Conservation (phyloP, 306 rosid species). For the Trifolium subterraneum region DNA sequence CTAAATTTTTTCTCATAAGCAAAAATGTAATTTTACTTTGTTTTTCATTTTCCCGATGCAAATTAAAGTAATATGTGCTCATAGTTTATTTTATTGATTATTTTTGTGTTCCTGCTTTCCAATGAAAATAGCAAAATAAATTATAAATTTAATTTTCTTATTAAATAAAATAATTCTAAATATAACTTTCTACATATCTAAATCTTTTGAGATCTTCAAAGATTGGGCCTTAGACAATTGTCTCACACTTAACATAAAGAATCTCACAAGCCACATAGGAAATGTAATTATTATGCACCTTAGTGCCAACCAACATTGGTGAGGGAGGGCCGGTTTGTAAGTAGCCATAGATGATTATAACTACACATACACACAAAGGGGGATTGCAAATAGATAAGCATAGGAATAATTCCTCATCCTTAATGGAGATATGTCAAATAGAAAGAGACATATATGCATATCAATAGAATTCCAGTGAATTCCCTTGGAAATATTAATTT, state of each 20-base stretch:
- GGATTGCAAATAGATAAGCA: constrained; percentile 45
- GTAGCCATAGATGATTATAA: constrained; percentile 45
- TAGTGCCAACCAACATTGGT: constrained; percentile 40
- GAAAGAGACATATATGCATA: constrained; percentile 61
- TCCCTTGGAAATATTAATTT: constrained; percentile 60
- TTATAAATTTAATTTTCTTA: too few relatives aligned
- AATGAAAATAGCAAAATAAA: too few relatives aligned
- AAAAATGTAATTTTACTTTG: too few relatives aligned
- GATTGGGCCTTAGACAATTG: constrained; percentile 16
- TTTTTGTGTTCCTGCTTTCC: too few relatives aligned
- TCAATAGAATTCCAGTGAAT: constrained; percentile 51
- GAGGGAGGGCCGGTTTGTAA: constrained; percentile 45
- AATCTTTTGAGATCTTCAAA: background rate
- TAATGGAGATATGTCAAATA: constrained; percentile 68
- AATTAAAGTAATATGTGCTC: too few relatives aligned
- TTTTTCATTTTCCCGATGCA: too few relatives aligned
- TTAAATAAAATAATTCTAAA: too few relatives aligned
- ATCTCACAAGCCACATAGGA: background rate
- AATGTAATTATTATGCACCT: constrained; percentile 18
- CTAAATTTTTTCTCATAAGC: too few relatives aligned
- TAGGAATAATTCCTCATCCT: constrained; percentile 45
- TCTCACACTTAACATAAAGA: background rate
- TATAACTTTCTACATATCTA: too few relatives aligned
- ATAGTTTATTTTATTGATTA: too few relatives aligned
- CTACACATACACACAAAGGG: constrained; percentile 22